Evolutionary conservation across 345 rosid species (phyloP), one percentile per base, ranked within the genome.

Genomic region (Citrus reticulata): DNA sequence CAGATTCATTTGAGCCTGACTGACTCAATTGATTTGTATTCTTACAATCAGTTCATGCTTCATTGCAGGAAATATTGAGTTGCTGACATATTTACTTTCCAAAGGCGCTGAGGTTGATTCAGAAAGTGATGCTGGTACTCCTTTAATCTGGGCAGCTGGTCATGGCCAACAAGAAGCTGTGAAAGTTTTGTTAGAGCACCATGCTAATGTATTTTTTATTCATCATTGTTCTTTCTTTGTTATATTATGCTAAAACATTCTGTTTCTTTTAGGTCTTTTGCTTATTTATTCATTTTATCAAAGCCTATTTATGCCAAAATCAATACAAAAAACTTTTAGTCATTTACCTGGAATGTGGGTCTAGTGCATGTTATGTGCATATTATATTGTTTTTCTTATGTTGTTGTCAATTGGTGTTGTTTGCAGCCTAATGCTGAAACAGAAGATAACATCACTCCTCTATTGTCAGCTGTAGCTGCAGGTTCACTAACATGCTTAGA

Each of bases 111-210:
- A 88, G n/a, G 88, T 92, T 82, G 91, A 94, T 71, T 92, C 93
- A 20, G 84, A 91, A 84, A 93, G 99, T 82, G 96, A 95, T 85
- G 84, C 97, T 79, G 99, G 96, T 64, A 90, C 97, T 30, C 97
- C 98, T 40, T 82, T 95, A 71, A 79, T 95, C 54, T 95, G 97
- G 97, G 97, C 97, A 81, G 97, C 97, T 79, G 98, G 97, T 42
- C 98, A 95, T 74, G 92, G 81, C 54, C 95, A 95, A 73, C 87
- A 72, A 29, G 96, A 93, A 46, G 92, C 95, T 51, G 86, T 92
- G 79, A 85, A 90, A 87, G 87, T 93, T 81, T 86, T 95, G 74
- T 85, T 93, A 78, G 90, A 91, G 74, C 89, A 93, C 84, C 85
- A 87, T 68, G 98, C 98, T 42, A 81, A 92, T 84, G 99, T 93